Percentiles rank a stretch among this genome's conserved stretches.
Evolutionary conservation across 2,329 filamentous ascomycete genomes (phyloP).

Genomic region (Fusarium metavorans): DNA sequence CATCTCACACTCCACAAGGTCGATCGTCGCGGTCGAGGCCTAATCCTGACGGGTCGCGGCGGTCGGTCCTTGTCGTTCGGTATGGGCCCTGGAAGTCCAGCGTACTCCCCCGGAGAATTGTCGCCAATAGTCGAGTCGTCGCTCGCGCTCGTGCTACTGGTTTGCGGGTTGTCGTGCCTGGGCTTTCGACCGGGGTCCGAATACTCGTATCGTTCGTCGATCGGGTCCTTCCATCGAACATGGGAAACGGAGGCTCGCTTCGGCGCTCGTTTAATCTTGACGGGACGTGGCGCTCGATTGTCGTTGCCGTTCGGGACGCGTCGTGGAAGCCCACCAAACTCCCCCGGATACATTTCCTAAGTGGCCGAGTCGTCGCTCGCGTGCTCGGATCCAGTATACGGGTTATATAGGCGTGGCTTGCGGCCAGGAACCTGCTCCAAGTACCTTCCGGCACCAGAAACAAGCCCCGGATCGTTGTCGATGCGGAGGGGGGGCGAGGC

Average conservation of each 20-base stretch:
- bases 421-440: background rate
- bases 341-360: background rate
- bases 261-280: background rate
- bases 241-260: background rate
- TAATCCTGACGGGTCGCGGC: background rate
- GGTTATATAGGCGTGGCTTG: background rate
- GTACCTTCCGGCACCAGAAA: background rate
- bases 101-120: background rate
- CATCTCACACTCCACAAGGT: background rate
- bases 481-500: background rate
- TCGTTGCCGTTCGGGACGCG: background rate
- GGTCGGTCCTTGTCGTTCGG: background rate
- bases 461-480: background rate
- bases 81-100: background rate
- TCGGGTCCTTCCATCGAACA: background rate
- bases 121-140: slow-evolving; percentile 7
- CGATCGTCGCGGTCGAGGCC: background rate
- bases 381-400: background rate
- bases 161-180: slow-evolving; percentile 2
- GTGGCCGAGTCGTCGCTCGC: background rate
- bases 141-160: background rate
- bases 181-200: background rate
- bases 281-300: background rate
- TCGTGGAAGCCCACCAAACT: background rate
- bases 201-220: slow-evolving; percentile 2